Percentiles rank a stretch among this genome's conserved stretches.
Conservation (phyloP, 106 monocot genomes). For the Platanthera guangdongensis region DNA sequence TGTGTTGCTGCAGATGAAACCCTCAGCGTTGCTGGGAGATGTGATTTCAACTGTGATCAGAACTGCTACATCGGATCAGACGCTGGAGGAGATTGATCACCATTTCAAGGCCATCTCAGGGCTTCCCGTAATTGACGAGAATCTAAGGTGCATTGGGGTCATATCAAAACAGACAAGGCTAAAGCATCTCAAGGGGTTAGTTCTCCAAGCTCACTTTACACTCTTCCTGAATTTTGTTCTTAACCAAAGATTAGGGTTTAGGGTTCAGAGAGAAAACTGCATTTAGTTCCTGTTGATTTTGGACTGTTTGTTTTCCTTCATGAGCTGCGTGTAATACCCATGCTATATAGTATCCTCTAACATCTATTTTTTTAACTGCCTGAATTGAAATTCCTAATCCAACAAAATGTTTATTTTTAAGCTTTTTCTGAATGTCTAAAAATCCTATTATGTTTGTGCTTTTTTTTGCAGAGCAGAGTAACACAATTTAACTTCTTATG, state of each 20-base stretch:
- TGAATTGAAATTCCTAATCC: too few relatives aligned
- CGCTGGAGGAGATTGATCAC: slow-evolving; percentile 53
- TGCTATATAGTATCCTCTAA: neutral
- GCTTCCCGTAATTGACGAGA: slow-evolving; percentile 60
- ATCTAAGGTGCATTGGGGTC: slow-evolving; percentile 65
- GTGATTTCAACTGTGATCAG: slow-evolving; percentile 60
- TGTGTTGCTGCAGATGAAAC: slow-evolving; percentile 21
- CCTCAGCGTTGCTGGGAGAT: slow-evolving; percentile 37
- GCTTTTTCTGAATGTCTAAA: too few relatives aligned
- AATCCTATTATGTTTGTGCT: too few relatives aligned
- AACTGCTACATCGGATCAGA: slow-evolving; percentile 51
- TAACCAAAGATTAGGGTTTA: neutral
- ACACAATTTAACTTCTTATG: too few relatives aligned
- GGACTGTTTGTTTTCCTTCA: neutral
- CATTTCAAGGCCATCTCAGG: slow-evolving; percentile 61
- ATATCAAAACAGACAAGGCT: slow-evolving; percentile 54
- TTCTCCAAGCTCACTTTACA: neutral
- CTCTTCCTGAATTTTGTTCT: neutral
- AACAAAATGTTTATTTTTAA: too few relatives aligned
- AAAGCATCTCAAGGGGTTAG: slow-evolving; percentile 57
- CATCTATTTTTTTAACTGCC: too few relatives aligned
- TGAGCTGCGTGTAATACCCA: neutral
- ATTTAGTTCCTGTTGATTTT: neutral
- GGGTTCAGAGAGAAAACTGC: neutral
- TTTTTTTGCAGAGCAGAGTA: too few relatives aligned